phyloP scores from a whole-genome alignment of 2,329 filamentous ascomycete species.

The Diaporthe capsici region DNA sequence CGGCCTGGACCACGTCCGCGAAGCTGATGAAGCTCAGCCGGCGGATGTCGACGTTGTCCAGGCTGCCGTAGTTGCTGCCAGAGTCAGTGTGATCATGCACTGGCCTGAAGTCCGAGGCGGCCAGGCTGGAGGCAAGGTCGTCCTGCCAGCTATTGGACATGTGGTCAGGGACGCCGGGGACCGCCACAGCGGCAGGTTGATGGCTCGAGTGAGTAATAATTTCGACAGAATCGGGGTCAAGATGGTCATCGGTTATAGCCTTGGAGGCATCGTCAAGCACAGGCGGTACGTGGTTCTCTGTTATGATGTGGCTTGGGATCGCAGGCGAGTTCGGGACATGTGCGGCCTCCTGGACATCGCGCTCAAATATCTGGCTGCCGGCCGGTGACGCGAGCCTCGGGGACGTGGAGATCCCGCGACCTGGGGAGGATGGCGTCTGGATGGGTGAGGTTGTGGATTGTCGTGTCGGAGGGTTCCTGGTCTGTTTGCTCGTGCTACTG shows the following conservation, averaged over 20 bases:
- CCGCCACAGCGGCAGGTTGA: conserved; percentile 80
- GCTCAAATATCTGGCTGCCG: conserved; percentile 88
- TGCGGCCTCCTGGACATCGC: conserved; percentile 88
- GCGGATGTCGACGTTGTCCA: conserved; percentile 82
- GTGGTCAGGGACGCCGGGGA: conserved; percentile 60
- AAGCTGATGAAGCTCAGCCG: conserved; percentile 96
- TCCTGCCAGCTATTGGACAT: conserved; percentile 47
- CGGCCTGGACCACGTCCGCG: conserved; percentile 91
- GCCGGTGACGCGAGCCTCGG: conserved; percentile 85
- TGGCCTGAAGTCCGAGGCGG: conserved; percentile 64
- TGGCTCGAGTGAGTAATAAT: conserved; percentile 91
- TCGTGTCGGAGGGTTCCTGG: conserved; percentile 53
- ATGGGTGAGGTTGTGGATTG: conserved; percentile 53
- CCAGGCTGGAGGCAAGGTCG: conserved; percentile 46
- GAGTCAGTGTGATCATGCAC: conserved; percentile 60
- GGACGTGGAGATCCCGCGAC: conserved; percentile 76
- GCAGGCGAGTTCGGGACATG: conserved; percentile 82
- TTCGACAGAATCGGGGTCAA: conserved; percentile 91
- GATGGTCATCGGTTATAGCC: conserved; percentile 87
- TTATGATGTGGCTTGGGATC: conserved; percentile 94
- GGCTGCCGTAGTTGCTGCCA: conserved; percentile 80
- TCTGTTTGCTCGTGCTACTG: conserved; percentile 41
- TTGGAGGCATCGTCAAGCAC: conserved; percentile 92
- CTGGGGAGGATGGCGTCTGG: conserved; percentile 73
- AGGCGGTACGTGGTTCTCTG: conserved; percentile 92